These are phyloP conservation scores for Penicillium sp. DNA, from an alignment of 2,329 filamentous ascomycete species.

Conservation along the genomic window DNA sequence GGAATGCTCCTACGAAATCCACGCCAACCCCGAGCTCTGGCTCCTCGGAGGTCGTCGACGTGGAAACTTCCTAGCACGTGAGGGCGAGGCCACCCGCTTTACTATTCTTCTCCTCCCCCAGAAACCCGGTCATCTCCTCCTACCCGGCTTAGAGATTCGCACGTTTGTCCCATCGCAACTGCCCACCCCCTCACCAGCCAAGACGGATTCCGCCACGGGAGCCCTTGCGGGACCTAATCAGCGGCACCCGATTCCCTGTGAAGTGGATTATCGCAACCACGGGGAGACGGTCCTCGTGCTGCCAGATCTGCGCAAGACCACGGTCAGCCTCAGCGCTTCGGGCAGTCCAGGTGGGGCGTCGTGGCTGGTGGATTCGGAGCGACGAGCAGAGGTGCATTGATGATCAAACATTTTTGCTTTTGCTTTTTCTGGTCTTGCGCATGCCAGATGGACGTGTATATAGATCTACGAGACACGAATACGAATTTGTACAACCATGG, in stretches of 20 bases:
- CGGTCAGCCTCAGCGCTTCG: slow-evolving; percentile 69
- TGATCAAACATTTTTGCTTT: not conserved
- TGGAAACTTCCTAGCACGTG: slow-evolving; percentile 65
- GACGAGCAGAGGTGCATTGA: slow-evolving; percentile 25
- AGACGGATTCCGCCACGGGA: slow-evolving; percentile 11
- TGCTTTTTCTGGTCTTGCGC: not conserved
- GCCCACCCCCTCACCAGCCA: slow-evolving; percentile 20
- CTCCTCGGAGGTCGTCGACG: slow-evolving; percentile 79
- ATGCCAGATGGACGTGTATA: slow-evolving; percentile 4
- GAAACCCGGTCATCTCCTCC: slow-evolving; percentile 72
- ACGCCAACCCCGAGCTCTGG: slow-evolving; percentile 74
- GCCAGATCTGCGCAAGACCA: slow-evolving; percentile 69
- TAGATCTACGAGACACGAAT: slow-evolving; percentile 24
- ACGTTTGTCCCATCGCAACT: slow-evolving; percentile 51
- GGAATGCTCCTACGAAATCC: slow-evolving; percentile 82
- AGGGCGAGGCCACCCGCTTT: slow-evolving; percentile 55
- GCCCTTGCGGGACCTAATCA: slow-evolving; percentile 22
- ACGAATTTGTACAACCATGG: not conserved
- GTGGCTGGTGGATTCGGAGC: slow-evolving; percentile 65
- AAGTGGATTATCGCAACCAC: slow-evolving; percentile 77
- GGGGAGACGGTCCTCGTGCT: slow-evolving; percentile 77
- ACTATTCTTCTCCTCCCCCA: slow-evolving; percentile 78
- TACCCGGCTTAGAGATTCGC: slow-evolving; percentile 77
- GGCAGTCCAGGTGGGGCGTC: slow-evolving; percentile 61
- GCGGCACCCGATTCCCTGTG: slow-evolving; percentile 57